phyloP scores from a whole-genome alignment of 805 yeast genomes.

The Starmerella geochares region DNA sequence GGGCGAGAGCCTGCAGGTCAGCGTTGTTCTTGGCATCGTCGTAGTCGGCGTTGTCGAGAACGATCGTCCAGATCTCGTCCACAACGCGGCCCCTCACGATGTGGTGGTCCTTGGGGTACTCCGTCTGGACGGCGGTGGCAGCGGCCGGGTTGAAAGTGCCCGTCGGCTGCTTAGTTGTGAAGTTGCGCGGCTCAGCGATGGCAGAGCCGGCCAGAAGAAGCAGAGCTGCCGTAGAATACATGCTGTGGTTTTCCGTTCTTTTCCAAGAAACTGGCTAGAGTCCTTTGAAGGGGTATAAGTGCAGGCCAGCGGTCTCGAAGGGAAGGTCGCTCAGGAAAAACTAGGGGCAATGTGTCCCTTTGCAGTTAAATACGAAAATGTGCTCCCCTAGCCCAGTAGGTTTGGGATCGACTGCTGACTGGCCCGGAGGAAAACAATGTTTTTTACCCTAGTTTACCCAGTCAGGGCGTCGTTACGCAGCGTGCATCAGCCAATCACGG shows the following conservation, averaged over 20 bases:
- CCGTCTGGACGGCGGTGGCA: constrained; percentile 28
- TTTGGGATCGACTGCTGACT: constrained; percentile 6
- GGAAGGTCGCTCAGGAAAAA: constrained; percentile 2
- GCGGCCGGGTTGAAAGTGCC: constrained; percentile 28
- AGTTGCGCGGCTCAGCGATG: constrained; percentile 25
- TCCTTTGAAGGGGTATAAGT: constrained; percentile 13
- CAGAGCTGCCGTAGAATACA: constrained; percentile 21
- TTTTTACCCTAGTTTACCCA: not conserved
- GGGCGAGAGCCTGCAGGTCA: constrained; percentile 37
- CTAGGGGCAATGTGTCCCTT: not conserved
- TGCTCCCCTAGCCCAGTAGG: not conserved
- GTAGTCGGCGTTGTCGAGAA: constrained; percentile 45
- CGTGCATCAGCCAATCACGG: not conserved
- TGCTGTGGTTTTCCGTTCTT: constrained; percentile 6
- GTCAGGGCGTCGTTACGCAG: not conserved
- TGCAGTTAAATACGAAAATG: constrained; percentile 3
- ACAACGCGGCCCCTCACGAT: constrained; percentile 26
- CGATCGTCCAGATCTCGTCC: constrained; percentile 34
- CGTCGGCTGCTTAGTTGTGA: constrained; percentile 27
- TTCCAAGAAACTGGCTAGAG: constrained; percentile 5
- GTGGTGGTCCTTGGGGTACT: constrained; percentile 29
- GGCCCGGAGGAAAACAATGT: constrained; percentile 8
- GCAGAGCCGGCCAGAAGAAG: constrained; percentile 24
- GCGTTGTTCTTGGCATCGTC: constrained; percentile 41
- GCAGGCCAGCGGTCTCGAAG: constrained; percentile 4